Evolutionary conservation across 495 filamentous ascomycete species (phyloP), one percentile per base, ranked within the genome.

Genomic region (Cladorrhinum samala): DNA sequence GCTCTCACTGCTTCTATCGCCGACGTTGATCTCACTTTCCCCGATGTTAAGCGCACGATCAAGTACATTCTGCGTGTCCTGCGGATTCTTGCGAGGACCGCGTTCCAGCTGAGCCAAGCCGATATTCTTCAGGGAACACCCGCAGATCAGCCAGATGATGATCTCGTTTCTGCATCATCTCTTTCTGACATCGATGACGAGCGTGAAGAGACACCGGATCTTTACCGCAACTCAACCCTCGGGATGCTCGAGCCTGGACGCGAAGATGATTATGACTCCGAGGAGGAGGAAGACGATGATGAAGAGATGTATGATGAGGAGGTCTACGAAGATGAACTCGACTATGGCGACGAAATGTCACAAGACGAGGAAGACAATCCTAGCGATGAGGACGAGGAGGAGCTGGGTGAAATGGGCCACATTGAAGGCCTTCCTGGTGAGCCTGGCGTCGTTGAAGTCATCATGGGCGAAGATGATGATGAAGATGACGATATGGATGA

Each of bases 1-100:
- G 82, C 89, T 4, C 71, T 99, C 38, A 96, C 92, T 3, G 77
- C 81, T n/a, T 95, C 94, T 8, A 87, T 97, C 58, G 90, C 93
- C 11, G 93, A 99, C 58, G 85, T 99, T 50, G 93, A 99, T 62
- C 80, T 97, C 48, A 95, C 94, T 56, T 95, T 91, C 70, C 93
- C 93, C 2, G 83, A 86, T 27, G 89, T 93, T 17, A 93, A 94
- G 71, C 83, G 89, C 11, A 90, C 90, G 14, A 88, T 99, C 59
- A 99, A 97, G 70, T 91, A 95, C 66, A 95, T 99, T 49, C 76
- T 99, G 21, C 84, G 88, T 23, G 91, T 95, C 3, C 77, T 99
- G 3, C 88, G 89, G 58, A 82, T 84, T 37, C 77, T 99, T 11
- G 94, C 92, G 2, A 83, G 87, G 57, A 92, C 88, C n/a, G 93